Evolutionary conservation across 2,329 filamentous ascomycete genomes (phyloP).

Genomic region (Sporothrix schenckii): DNA sequence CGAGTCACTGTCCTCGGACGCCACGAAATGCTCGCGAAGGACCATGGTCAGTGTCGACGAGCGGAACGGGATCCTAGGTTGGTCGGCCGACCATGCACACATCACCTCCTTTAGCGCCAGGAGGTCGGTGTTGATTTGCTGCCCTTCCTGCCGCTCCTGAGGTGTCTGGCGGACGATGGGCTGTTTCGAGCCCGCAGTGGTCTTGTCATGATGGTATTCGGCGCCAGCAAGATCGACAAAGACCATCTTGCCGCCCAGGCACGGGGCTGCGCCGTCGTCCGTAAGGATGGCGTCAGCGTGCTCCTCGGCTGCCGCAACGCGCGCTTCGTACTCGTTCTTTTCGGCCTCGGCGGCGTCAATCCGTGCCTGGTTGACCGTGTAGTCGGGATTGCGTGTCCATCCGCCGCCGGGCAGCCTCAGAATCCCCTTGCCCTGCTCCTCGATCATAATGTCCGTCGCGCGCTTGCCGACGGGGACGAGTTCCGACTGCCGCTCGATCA

Average conservation of each 20-base stretch:
- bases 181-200: background rate
- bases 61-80: background rate
- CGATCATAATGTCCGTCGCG: slow-evolving; percentile 7
- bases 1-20: background rate
- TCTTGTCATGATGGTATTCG: background rate
- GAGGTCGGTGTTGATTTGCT: slow-evolving; percentile 19
- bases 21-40: background rate
- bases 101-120: slow-evolving; percentile 23
- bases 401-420: background rate
- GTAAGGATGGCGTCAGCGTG: background rate
- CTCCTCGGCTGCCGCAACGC: background rate
- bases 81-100: background rate
- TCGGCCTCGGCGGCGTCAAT: background rate
- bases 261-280: background rate
- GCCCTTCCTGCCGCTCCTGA: slow-evolving; percentile 19
- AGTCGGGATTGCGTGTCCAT: background rate
- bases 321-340: background rate
- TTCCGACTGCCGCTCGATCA: slow-evolving; percentile 16
- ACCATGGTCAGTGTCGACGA: slow-evolving; percentile 12
- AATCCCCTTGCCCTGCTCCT: slow-evolving; percentile 8
- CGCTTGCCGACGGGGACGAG: slow-evolving; percentile 20
- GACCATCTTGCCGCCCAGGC: slow-evolving; percentile 10
- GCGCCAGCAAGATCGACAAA: slow-evolving; percentile 10
- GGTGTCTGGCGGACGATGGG: background rate
- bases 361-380: background rate